Base-by-base conservation (phyloP, 2,329 filamentous ascomycete species). In the Epichloe sylvatica region DNA sequence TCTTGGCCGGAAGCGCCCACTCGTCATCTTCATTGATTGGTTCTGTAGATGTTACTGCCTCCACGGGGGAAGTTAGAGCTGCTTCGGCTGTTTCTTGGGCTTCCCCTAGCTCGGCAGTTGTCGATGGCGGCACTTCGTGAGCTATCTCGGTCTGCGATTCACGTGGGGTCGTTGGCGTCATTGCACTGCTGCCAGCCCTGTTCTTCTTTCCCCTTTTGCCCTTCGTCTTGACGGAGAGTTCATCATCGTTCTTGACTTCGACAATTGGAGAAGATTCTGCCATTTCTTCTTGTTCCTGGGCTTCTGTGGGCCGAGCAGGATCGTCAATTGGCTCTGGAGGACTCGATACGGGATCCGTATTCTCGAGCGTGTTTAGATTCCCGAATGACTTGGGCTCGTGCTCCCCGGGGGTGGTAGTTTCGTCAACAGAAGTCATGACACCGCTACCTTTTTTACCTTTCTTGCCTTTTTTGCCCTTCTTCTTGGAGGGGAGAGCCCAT, bases 141-240 rank as follows among this genome's bases (percentile, higher is more conserved):
- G 38, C n/a, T 12, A 42, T 34, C 23, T 48, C 45, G 5, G 11
- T 9, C 7, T 41, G 11, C 13, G 35, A 13, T 15, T 53, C 53
- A 21, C 42, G 38, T 21, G 45, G 39, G 46, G 47, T 48, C 23
- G 6, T 51, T 15, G 49, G 46, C 33, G 44, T 48, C 12, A 47
- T 47, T 25, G 47, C 39, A 48, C 49, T 42, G 19, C 49, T 50
- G n/a, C 45, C 51, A 19, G 46, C n/a, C 34, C 50, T 54, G 23
- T 37, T 38, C 51, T 63, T 59, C 55, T 64, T 68, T 62, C 57
- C 66, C 59, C 65, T 66, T 57, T 65, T 66, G 49, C 62, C 68
- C 54, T 73, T 75, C 53, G 68, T 71, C 53, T 68, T 71, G 50
- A 60, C 59, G 46, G 68, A 63, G 37, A 62, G 54, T 35, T 56